Evolutionary conservation across 176 grass and related monocot species (phyloP).

Genomic region (Puccinellia tenuiflora): DNA sequence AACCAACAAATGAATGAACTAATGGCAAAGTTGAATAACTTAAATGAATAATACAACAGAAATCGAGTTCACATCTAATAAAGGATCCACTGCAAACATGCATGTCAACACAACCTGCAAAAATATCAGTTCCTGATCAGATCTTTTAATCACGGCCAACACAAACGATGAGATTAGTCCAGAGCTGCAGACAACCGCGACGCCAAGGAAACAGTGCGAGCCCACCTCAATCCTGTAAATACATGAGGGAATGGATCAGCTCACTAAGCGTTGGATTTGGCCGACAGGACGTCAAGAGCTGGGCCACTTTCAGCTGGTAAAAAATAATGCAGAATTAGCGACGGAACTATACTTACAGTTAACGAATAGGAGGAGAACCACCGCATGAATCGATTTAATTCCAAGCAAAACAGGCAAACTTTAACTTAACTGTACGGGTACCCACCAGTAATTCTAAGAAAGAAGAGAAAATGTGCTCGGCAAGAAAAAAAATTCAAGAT

Average conservation of each 20-base stretch:
- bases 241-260: neutral
- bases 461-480: too few species aligned
- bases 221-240: neutral
- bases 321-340: neutral
- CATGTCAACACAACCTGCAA: too few species aligned
- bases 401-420: too few species aligned
- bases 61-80: too few species aligned
- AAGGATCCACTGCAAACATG: too few species aligned
- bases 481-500: neutral
- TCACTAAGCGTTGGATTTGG: neutral
- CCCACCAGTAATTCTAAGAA: neutral
- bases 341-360: neutral
- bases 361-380: neutral
- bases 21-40: neutral
- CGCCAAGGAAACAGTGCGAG: neutral
- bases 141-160: neutral
- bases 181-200: neutral
- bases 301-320: neutral
- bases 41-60: too few species aligned
- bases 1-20: neutral
- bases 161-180: neutral
- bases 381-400: neutral
- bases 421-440: too few species aligned
- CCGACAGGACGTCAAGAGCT: neutral
- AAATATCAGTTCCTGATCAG: neutral